These are phyloP conservation scores for Ganoderma sinense DNA, from an alignment of 1,284 basidiomycete species.

Conservation along the genomic window DNA sequence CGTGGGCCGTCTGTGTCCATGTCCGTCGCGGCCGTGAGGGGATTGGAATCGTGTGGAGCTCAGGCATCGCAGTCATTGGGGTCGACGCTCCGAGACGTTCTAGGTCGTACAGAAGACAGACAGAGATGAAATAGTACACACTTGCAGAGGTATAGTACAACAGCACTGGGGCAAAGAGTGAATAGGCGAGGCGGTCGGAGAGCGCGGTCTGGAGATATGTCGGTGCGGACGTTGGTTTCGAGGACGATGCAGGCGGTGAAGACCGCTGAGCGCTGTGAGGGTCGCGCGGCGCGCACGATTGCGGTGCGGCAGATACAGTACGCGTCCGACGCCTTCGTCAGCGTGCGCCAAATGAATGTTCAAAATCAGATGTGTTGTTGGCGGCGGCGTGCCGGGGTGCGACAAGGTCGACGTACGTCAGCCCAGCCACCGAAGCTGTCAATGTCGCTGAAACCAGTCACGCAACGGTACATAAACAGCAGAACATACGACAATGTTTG, in stretches of 20 bases:
- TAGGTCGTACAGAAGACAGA: neutral
- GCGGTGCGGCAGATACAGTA: conserved; percentile 10
- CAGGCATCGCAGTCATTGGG: conserved; percentile 12
- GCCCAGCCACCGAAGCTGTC: neutral
- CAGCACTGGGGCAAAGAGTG: conserved; percentile 11
- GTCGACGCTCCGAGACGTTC: neutral
- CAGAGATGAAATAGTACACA: neutral
- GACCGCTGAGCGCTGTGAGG: neutral
- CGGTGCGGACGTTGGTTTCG: neutral
- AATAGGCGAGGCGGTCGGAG: neutral
- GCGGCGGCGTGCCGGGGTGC: neutral
- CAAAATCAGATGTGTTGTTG: neutral
- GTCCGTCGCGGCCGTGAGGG: conserved; percentile 60
- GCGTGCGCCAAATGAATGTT: conserved; percentile 1
- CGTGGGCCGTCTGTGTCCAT: conserved; percentile 61
- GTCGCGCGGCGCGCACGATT: conserved; percentile 7
- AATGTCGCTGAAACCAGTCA: neutral
- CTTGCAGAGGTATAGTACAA: conserved; percentile 6
- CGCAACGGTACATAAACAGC: neutral
- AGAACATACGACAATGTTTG: neutral
- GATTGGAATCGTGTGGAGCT: conserved; percentile 64
- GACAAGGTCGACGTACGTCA: neutral
- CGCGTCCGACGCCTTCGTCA: conserved; percentile 10
- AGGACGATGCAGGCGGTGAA: neutral
- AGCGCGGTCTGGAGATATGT: neutral